These are phyloP conservation scores for Carex parvula DNA, from an alignment of 176 grass and related monocot species.

Conservation along the genomic window DNA sequence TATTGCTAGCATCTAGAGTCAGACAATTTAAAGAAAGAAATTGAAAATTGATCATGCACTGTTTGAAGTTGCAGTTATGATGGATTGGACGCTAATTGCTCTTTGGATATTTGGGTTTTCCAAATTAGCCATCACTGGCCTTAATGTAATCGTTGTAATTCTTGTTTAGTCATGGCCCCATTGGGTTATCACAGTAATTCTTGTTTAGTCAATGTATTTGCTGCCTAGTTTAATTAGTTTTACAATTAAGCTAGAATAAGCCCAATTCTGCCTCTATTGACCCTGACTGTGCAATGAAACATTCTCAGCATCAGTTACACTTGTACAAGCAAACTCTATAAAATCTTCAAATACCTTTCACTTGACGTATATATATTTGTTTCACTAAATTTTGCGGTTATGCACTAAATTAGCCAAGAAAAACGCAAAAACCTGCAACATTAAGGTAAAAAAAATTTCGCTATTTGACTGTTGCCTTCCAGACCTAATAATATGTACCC, in stretches of 20 bases:
- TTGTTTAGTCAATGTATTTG: constrained; percentile 23
- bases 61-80: constrained; percentile 50
- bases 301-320: background rate
- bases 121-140: constrained; percentile 71
- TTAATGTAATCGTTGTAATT: constrained; percentile 61
- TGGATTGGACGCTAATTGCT: constrained; percentile 87
- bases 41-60: background rate
- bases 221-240: background rate
- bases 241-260: background rate
- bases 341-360: background rate
- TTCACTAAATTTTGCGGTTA: background rate
- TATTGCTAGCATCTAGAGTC: constrained; percentile 1
- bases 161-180: constrained; percentile 17
- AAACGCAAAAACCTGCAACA: background rate
- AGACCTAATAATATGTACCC: background rate
- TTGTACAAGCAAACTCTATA: background rate
- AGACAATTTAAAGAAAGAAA: background rate
- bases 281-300: background rate
- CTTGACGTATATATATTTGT: background rate
- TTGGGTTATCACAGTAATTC: background rate
- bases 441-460: background rate
- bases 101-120: constrained; percentile 81
- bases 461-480: background rate
- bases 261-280: background rate
- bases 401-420: background rate